These are phyloP conservation scores for Coniophora puteana DNA, from an alignment of 1,284 basidiomycete species.

Conservation along the genomic window DNA sequence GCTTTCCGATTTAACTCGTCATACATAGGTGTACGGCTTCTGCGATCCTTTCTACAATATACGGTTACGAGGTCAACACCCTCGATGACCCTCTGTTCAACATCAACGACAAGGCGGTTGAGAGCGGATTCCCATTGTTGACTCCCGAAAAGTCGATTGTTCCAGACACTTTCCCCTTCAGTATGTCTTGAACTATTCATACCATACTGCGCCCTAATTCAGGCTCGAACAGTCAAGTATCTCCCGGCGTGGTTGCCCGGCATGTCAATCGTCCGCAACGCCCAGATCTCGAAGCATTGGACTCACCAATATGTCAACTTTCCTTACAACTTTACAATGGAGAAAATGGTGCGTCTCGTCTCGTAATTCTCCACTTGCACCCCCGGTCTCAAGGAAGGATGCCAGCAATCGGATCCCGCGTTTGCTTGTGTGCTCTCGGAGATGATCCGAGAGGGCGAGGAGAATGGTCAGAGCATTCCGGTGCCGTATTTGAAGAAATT, in stretches of 20 bases:
- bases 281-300: conserved; percentile 25
- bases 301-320: conserved; percentile 27
- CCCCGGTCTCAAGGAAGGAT: conserved; percentile 9
- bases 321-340: conserved; percentile 25
- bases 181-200: conserved; percentile 18
- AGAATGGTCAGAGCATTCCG: conserved; percentile 10
- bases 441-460: too few relatives aligned
- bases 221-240: conserved; percentile 22
- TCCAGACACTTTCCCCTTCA: conserved; percentile 29
- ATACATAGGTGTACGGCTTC: conserved; percentile 24
- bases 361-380: neutral
- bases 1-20: too few relatives aligned
- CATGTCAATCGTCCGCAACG: conserved; percentile 26
- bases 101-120: conserved; percentile 27
- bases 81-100: conserved; percentile 24
- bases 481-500: conserved; percentile 23
- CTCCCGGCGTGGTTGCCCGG: conserved; percentile 26
- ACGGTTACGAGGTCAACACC: conserved; percentile 27
- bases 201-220: conserved; percentile 9
- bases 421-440: conserved; percentile 26
- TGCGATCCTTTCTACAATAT: conserved; percentile 31
- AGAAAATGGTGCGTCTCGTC: conserved; percentile 19
- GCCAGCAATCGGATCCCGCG: conserved; percentile 16
- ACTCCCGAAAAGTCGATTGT: conserved; percentile 23
- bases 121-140: conserved; percentile 21